phyloP scores from a whole-genome alignment of 805 yeast species.

The Metschnikowia lachancei region DNA sequence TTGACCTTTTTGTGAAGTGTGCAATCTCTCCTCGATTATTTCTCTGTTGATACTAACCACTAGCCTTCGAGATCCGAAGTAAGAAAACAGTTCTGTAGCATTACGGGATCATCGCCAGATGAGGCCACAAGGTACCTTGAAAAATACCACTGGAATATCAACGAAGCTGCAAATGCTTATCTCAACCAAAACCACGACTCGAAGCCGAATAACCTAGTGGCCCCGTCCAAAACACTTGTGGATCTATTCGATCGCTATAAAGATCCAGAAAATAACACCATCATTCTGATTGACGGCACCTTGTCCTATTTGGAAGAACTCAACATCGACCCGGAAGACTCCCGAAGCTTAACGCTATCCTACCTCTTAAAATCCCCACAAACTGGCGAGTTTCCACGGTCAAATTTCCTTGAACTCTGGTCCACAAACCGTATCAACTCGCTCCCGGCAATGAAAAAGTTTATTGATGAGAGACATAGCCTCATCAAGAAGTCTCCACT shows the following conservation, averaged over 20 bases:
- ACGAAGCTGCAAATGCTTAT: slow-evolving; percentile 33
- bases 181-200: slow-evolving; percentile 18
- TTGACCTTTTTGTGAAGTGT: too few species aligned
- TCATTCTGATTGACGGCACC: slow-evolving; percentile 78
- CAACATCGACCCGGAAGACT: slow-evolving; percentile 71
- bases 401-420: slow-evolving; percentile 61
- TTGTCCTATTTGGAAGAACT: slow-evolving; percentile 63
- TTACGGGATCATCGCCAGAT: slow-evolving; percentile 37
- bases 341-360: slow-evolving; percentile 66
- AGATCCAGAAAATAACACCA: slow-evolving; percentile 29
- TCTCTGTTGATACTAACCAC: slow-evolving; percentile 6
- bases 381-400: slow-evolving; percentile 57
- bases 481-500: slow-evolving; percentile 26
- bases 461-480: slow-evolving; percentile 8
- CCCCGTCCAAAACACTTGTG: slow-evolving; percentile 18
- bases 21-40: not conserved
- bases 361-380: slow-evolving; percentile 63
- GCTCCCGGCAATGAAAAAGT: slow-evolving; percentile 45
- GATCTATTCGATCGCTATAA: slow-evolving; percentile 35
- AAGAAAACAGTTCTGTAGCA: slow-evolving; percentile 36
- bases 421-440: slow-evolving; percentile 15
- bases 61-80: slow-evolving; percentile 16
- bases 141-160: slow-evolving; percentile 28
- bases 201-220: not conserved
- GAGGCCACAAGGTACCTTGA: slow-evolving; percentile 40